These are phyloP conservation scores for Chlamydomonas incerta DNA, from an alignment of 139 green algal species.

Conservation along the genomic window DNA sequence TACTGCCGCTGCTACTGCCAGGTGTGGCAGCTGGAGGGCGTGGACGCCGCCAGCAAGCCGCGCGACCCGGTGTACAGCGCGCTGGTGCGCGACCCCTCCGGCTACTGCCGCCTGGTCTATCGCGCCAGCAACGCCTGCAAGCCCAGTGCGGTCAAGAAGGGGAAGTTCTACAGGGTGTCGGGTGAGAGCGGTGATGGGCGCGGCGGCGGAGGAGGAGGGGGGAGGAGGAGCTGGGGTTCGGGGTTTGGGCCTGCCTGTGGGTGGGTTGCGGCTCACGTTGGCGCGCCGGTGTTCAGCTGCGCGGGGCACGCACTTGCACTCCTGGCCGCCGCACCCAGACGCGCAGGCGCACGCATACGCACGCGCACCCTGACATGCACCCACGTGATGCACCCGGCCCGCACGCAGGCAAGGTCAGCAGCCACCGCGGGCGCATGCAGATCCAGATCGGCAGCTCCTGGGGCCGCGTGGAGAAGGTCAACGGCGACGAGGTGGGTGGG, in stretches of 20 bases:
- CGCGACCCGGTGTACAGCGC: conserved; percentile 48
- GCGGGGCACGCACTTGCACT: no score
- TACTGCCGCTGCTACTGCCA: no score
- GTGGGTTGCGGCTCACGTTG: no score
- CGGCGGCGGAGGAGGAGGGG: no score
- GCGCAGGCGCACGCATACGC: no score
- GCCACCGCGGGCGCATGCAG: conserved; percentile 49
- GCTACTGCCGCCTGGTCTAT: conserved; percentile 48
- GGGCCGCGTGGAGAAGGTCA: conserved; percentile 45
- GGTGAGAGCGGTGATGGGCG: no score
- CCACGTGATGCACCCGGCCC: no score
- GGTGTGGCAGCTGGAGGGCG: conserved; percentile 36
- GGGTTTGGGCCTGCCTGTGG: no score
- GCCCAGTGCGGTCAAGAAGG: conserved; percentile 48
- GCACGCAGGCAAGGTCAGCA: conserved; percentile 51
- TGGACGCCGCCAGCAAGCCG: conserved; percentile 47
- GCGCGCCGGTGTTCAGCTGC: background rate
- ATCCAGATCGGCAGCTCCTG: conserved; percentile 59
- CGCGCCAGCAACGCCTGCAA: conserved; percentile 43
- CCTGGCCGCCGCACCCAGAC: no score
- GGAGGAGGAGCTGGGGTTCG: no score
- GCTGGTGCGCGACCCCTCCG: conserved; percentile 40
- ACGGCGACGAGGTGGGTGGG: conserved; percentile 39
- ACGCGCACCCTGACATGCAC: background rate
- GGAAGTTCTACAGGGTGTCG: conserved; percentile 50